Base-by-base conservation (phyloP, 257 asterid genomes). In the Ilex asprella region DNA sequence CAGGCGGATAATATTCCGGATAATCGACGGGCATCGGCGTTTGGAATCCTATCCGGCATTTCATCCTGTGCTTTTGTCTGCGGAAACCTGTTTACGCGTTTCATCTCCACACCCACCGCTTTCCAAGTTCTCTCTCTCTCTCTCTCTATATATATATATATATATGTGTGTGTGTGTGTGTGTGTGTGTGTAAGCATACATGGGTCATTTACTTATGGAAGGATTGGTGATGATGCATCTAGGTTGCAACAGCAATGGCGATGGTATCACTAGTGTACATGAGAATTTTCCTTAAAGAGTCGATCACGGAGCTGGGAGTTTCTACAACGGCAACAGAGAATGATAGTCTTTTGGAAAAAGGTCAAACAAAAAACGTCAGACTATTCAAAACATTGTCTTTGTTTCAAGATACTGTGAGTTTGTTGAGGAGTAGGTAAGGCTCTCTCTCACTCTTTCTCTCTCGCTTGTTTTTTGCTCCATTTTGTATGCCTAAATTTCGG, bases 1-100 rank as follows among this genome's bases (percentile, higher is more conserved):
- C 87, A 91, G 98, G 96, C 98, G 4, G 98, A 91, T 76, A 86
- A 81, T 67, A 96, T 83, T 35, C 76, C 94, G 53, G 98, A 87
- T 70, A 58, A 71, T 53, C 84, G 70, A 46, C 73, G 98, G 70
- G 97, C 87, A 57, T 76, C 95, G 6, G 79, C 79, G 2, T 84
- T 92, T 47, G 96, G 95, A 39, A 71, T 92, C 52, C 68, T 92
- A 78, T 86, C 97, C 2, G 98, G 95, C 39, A 69, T 92, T 61
- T 78, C 73, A 16, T 92, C 97, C 27, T 73, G 91, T 61, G 82
- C 98, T 2, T 92, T 89, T 49, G 98, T 92, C 30, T 83, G 87
- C 12, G 98, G 97, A n/a, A 91, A 81, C 43, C 67, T 86, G n/a
- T 81, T 95, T 5, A 78, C 97, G 66, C 95, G 98, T 7, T 79